A percentile compares a stretch with the other conserved stretches of the same genome.
phyloP scores from a whole-genome alignment of 2,329 filamentous ascomycete genomes.

The Cordyceps javanica region DNA sequence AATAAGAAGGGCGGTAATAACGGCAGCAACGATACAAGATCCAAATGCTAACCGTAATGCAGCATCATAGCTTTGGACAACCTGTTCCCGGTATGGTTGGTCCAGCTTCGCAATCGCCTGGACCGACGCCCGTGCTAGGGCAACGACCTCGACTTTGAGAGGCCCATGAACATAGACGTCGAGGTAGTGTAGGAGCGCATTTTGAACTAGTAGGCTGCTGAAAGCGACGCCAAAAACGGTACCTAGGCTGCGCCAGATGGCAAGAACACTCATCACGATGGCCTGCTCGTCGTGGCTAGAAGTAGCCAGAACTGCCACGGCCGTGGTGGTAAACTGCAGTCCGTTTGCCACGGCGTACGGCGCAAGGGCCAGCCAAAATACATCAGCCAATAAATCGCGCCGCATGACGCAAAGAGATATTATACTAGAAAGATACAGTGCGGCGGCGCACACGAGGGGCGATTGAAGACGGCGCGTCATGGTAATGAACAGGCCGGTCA shows the following conservation, averaged over 20 bases:
- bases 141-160: constrained; percentile 50
- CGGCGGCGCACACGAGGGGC: constrained; percentile 46
- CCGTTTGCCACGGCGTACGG: constrained; percentile 54
- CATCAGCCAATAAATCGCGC: constrained; percentile 37
- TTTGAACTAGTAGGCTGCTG: constrained; percentile 68
- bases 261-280: constrained; percentile 62
- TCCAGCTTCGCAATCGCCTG: constrained; percentile 43
- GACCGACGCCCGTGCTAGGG: constrained; percentile 46
- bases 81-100: constrained; percentile 42
- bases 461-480: constrained; percentile 54
- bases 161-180: constrained; percentile 50
- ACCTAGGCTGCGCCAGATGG: constrained; percentile 67
- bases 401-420: constrained; percentile 44
- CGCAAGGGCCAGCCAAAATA: constrained; percentile 52
- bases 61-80: constrained; percentile 48
- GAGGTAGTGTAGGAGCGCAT: constrained; percentile 58
- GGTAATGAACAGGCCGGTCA: constrained; percentile 57
- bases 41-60: constrained; percentile 43
- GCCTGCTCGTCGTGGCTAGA: constrained; percentile 57
- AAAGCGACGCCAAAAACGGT: constrained; percentile 67
- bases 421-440: constrained; percentile 44
- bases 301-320: constrained; percentile 56
- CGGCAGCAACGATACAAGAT: constrained; percentile 38
- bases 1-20: constrained; percentile 41
- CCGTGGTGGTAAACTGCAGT: constrained; percentile 57